Evolutionary conservation across 441 rosid species (phyloP).

Genomic region (Syzygium malaccense): DNA sequence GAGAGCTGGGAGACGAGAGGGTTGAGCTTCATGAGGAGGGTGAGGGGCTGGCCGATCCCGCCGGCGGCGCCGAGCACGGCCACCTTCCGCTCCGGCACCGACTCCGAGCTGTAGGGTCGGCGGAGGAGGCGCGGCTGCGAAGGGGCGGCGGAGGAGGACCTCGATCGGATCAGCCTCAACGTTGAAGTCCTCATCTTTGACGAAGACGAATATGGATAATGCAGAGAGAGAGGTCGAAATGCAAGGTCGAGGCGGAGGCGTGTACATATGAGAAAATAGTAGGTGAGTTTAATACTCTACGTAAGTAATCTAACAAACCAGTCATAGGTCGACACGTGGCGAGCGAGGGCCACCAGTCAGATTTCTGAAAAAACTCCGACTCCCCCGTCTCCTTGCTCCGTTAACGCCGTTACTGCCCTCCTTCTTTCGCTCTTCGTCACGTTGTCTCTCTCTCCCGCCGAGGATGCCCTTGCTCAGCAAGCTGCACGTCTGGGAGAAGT

Average conservation of each 20-base stretch:
- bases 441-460: too few species aligned
- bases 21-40: not conserved
- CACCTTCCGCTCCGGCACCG: not conserved
- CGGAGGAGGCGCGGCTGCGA: not conserved
- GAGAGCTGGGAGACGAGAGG: not conserved
- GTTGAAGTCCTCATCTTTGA: not conserved
- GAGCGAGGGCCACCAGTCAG: too few species aligned
- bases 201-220: not conserved
- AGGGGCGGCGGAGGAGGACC: not conserved
- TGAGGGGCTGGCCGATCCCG: not conserved
- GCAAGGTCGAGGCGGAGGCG: not conserved
- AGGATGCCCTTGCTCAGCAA: too few species aligned
- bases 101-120: not conserved
- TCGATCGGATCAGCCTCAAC: not conserved
- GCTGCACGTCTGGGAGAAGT: too few species aligned
- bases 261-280: too few species aligned
- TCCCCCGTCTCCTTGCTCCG: too few species aligned
- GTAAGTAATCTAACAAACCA: too few species aligned
- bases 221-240: not conserved
- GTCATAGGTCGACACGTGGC: too few species aligned
- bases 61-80: slow-evolving; percentile 2
- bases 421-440: too few species aligned
- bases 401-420: too few species aligned
- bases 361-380: too few species aligned
- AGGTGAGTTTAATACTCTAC: too few species aligned